phyloP scores from a whole-genome alignment of 106 monocot species.

The Acorus gramineus region DNA sequence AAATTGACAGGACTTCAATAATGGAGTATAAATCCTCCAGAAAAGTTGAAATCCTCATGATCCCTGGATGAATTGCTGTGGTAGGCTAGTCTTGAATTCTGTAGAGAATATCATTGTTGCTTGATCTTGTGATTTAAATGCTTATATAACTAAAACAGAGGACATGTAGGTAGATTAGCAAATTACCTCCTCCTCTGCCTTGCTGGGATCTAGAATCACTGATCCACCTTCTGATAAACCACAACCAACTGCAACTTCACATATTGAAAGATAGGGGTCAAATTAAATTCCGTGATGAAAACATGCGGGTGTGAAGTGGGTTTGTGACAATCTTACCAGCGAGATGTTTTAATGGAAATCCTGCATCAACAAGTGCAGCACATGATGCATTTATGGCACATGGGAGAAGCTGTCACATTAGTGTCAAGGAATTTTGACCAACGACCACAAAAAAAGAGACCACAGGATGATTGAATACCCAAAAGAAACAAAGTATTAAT shows the following conservation, averaged over 20 bases:
- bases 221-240: slow-evolving; percentile 47
- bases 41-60: too few species aligned
- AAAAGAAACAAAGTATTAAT: not conserved
- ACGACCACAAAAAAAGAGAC: not conserved
- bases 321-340: slow-evolving; percentile 37
- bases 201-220: slow-evolving; percentile 67
- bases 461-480: too few species aligned
- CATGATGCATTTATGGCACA: slow-evolving; percentile 99
- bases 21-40: too few species aligned
- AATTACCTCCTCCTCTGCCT: slow-evolving; percentile 72
- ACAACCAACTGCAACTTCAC: slow-evolving; percentile 79
- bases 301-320: not conserved
- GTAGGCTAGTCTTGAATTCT: too few species aligned
- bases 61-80: too few species aligned
- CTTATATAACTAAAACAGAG: too few species aligned
- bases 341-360: slow-evolving; percentile 85
- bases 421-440: slow-evolving; percentile 34
- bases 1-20: too few species aligned
- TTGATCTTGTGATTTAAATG: too few species aligned
- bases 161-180: not conserved
- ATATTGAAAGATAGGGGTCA: slow-evolving; percentile 11
- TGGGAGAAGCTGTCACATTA: slow-evolving; percentile 63
- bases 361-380: slow-evolving; percentile 92
- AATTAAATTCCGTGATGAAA: slow-evolving; percentile 1
- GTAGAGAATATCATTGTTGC: too few species aligned